These are phyloP conservation scores for Cantharellus anzutake DNA, from an alignment of 768 basidiomycete genomes.

Conservation along the genomic window DNA sequence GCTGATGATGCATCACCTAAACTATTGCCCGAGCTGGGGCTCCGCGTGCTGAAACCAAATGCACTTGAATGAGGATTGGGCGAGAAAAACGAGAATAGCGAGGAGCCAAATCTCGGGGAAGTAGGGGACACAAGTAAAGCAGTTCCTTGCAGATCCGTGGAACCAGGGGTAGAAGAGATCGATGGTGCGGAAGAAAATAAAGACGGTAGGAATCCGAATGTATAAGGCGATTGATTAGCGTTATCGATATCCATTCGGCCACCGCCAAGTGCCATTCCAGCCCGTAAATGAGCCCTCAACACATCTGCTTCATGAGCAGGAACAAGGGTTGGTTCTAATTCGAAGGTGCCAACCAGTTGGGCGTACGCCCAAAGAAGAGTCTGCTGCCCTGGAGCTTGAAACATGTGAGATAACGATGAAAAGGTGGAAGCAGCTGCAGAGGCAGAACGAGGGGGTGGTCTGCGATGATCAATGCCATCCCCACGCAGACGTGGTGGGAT, in stretches of 20 bases:
- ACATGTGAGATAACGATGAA: slow-evolving; percentile 8
- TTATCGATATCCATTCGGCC: slow-evolving; percentile 56
- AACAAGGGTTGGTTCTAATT: slow-evolving; percentile 16
- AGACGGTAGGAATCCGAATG: neutral
- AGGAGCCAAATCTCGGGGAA: slow-evolving; percentile 17
- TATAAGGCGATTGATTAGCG: neutral
- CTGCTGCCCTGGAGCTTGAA: slow-evolving; percentile 12
- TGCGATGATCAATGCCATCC: neutral
- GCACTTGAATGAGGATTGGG: neutral
- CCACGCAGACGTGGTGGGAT: neutral
- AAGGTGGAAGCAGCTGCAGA: neutral
- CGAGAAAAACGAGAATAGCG: slow-evolving; percentile 16
- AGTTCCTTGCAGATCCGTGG: slow-evolving; percentile 8
- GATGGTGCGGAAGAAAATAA: neutral
- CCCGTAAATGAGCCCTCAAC: slow-evolving; percentile 3
- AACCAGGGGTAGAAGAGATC: slow-evolving; percentile 14
- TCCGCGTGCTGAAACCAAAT: neutral
- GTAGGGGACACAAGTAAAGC: slow-evolving; percentile 6
- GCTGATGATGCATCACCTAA: neutral
- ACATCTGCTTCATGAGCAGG: neutral
- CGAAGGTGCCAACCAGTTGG: slow-evolving; percentile 16
- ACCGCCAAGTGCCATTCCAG: slow-evolving; percentile 32
- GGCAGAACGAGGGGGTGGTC: neutral
- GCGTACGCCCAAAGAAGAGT: slow-evolving; percentile 17
- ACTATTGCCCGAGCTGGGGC: slow-evolving; percentile 19